Evolutionary conservation across 106 monocot genomes (phyloP).

Genomic region (Triglochin maritima): DNA sequence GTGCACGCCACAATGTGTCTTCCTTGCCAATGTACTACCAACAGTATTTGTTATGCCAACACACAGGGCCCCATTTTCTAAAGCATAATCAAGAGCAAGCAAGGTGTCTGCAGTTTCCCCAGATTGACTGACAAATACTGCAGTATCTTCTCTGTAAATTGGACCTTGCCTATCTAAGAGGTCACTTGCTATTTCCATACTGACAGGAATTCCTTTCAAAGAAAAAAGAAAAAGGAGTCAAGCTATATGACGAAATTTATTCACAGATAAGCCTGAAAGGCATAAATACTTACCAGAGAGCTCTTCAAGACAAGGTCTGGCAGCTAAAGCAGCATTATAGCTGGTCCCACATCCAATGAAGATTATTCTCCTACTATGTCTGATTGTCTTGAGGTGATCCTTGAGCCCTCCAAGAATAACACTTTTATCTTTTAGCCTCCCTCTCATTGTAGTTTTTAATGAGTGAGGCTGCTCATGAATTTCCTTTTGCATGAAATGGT

Average conservation of each 20-base stretch:
- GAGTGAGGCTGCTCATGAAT: conserved; percentile 97
- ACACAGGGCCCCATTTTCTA: conserved; percentile 80
- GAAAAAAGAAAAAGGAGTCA: neutral
- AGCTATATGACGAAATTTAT: neutral
- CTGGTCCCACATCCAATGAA: conserved; percentile 98
- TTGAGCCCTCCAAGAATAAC: conserved; percentile 88
- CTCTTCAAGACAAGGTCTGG: conserved; percentile 84
- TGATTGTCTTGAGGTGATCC: conserved; percentile 78
- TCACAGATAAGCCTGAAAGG: neutral
- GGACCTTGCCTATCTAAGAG: conserved; percentile 78
- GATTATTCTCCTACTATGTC: conserved; percentile 83
- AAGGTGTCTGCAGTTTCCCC: conserved; percentile 98
- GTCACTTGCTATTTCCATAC: conserved; percentile 92
- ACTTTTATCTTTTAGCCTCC: conserved; percentile 65
- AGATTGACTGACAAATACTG: conserved; percentile 95
- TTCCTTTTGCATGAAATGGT: conserved; percentile 99
- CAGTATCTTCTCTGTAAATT: conserved; percentile 90
- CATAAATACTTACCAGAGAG: conserved; percentile 43
- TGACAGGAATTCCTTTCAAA: conserved; percentile 67
- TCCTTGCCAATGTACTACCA: conserved; percentile 84
- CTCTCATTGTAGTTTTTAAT: conserved; percentile 95
- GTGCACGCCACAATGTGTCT: conserved; percentile 95
- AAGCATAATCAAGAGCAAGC: conserved; percentile 86
- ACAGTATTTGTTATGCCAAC: conserved; percentile 99
- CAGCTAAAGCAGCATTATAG: conserved; percentile 94